Evolutionary conservation across 1,284 basidiomycete genomes (phyloP).

Genomic region (Clitocybe nebularis): DNA sequence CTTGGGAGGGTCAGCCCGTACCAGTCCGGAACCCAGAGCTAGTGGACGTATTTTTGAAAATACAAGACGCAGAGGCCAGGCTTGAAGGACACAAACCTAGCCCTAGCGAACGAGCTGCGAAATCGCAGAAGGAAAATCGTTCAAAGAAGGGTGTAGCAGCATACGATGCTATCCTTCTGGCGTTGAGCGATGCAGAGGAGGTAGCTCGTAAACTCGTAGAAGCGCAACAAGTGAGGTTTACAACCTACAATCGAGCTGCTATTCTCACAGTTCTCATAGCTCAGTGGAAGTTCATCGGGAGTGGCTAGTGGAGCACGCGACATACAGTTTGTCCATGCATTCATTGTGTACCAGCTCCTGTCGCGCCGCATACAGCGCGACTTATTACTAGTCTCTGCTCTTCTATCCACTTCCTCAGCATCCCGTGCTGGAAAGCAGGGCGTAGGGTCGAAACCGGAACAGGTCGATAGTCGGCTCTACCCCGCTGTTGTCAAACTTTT

Average conservation of each 20-base stretch:
- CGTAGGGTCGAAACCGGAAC: constrained; percentile 38
- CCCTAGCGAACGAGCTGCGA: constrained; percentile 28
- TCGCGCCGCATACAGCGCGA: constrained; percentile 86
- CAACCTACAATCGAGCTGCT: neutral
- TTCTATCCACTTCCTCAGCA: constrained; percentile 37
- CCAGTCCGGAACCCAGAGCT: constrained; percentile 90
- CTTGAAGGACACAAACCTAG: constrained; percentile 28
- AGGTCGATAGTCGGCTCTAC: constrained; percentile 65
- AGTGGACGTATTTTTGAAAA: constrained; percentile 81
- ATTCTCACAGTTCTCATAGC: constrained; percentile 25
- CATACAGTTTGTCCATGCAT: constrained; percentile 81
- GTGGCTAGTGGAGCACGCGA: constrained; percentile 52
- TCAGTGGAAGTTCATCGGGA: constrained; percentile 32
- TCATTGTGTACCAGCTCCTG: constrained; percentile 82
- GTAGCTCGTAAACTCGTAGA: constrained; percentile 77
- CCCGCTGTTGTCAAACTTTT: constrained; percentile 86
- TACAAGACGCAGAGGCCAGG: constrained; percentile 73
- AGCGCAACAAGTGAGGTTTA: constrained; percentile 63
- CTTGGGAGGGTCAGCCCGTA: constrained; percentile 82
- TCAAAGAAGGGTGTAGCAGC: constrained; percentile 74
- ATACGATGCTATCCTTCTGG: constrained; percentile 79
- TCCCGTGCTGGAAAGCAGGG: constrained; percentile 18
- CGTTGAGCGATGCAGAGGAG: constrained; percentile 85
- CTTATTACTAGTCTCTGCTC: constrained; percentile 71
- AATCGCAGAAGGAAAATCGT: constrained; percentile 37